phyloP scores from a whole-genome alignment of 495 filamentous ascomycete genomes.

The Lepraria neglecta region DNA sequence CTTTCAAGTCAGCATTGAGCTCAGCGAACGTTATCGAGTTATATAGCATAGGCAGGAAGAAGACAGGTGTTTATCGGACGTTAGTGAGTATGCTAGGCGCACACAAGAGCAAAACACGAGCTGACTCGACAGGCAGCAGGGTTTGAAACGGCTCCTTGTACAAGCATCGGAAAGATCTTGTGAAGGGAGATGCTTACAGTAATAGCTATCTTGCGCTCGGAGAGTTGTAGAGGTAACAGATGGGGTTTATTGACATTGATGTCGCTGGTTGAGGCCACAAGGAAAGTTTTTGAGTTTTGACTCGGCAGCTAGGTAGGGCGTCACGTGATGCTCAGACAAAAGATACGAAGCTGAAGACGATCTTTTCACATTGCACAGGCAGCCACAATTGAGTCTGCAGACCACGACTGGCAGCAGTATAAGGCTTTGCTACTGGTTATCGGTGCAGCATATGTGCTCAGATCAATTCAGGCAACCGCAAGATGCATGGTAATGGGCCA shows the following conservation, averaged over 20 bases:
- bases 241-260: slow-evolving; percentile 14
- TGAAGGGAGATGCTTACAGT: slow-evolving; percentile 1
- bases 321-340: slow-evolving; percentile 12
- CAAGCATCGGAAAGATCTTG: neutral
- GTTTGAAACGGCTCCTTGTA: neutral
- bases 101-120: neutral
- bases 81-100: slow-evolving; percentile 15
- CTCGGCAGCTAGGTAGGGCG: neutral
- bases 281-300: slow-evolving; percentile 17
- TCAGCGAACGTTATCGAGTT: neutral
- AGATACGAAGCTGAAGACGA: neutral
- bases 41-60: neutral
- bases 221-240: slow-evolving; percentile 6
- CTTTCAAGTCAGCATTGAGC: slow-evolving; percentile 4
- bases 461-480: neutral
- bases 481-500: too few relatives aligned
- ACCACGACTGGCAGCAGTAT: neutral
- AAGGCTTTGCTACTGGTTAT: neutral
- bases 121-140: slow-evolving; percentile 9
- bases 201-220: neutral
- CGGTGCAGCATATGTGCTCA: neutral
- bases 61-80: slow-evolving; percentile 5
- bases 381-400: neutral
- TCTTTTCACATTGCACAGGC: neutral
- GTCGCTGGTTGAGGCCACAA: slow-evolving; percentile 20